Percentiles rank a stretch among this genome's conserved stretches.
Evolutionary conservation across 768 basidiomycete species (phyloP).

Genomic region (Clavulina sp.): DNA sequence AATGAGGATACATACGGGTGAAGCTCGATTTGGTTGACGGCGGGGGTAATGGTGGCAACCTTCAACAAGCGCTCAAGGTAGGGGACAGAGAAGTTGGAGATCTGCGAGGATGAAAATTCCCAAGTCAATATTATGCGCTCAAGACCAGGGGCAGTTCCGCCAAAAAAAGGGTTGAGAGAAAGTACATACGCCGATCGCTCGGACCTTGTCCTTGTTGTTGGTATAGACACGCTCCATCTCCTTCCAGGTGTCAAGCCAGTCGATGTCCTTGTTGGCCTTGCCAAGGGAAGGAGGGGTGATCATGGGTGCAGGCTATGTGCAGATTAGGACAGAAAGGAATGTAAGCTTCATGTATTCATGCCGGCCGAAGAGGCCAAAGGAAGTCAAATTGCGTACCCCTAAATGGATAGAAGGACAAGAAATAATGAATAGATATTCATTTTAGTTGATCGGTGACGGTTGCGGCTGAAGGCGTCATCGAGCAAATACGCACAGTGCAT

Average conservation of each 20-base stretch:
- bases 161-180: too few species aligned
- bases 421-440: not conserved
- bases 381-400: too few species aligned
- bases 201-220: conserved; percentile 37
- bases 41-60: conserved; percentile 56
- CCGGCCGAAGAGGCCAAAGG: too few species aligned
- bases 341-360: too few species aligned
- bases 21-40: conserved; percentile 65
- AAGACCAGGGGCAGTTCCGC: conserved; percentile 7
- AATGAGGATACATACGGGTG: conserved; percentile 36
- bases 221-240: conserved; percentile 55
- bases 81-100: conserved; percentile 64
- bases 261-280: conserved; percentile 15
- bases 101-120: conserved; percentile 21
- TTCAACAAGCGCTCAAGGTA: conserved; percentile 49
- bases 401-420: too few species aligned
- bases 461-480: not conserved
- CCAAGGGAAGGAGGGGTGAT: conserved; percentile 10
- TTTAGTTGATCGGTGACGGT: not conserved
- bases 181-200: conserved; percentile 19
- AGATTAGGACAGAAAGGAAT: too few species aligned
- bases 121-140: not conserved
- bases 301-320: conserved; percentile 8
- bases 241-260: conserved; percentile 65
- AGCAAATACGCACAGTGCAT: conserved; percentile 1